Evolutionary conservation across 352 stramenopile genomes (phyloP).

Genomic region (Phytophthora niederhauseri): DNA sequence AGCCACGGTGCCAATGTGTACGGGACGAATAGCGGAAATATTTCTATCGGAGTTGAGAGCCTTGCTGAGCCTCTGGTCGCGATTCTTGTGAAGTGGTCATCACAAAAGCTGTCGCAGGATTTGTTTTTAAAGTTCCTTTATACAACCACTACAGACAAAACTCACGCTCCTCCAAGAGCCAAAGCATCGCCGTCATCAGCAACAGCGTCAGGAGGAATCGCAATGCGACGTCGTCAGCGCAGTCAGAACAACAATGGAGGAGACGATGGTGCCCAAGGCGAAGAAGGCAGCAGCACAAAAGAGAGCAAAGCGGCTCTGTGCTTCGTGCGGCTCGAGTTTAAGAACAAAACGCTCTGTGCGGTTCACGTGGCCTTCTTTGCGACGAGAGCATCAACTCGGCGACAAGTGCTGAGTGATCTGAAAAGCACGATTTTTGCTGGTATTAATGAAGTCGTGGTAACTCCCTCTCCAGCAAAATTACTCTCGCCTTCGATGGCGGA

Average conservation of each 20-base stretch:
- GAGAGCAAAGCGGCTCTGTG: slow-evolving; percentile 71
- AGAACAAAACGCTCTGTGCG: slow-evolving; percentile 78
- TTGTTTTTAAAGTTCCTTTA: slow-evolving; percentile 85
- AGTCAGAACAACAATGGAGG: slow-evolving; percentile 34
- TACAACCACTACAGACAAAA: slow-evolving; percentile 32
- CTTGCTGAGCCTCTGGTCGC: slow-evolving; percentile 59
- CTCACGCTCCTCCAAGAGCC: slow-evolving; percentile 22
- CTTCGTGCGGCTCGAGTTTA: slow-evolving; percentile 83
- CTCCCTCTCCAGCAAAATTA: slow-evolving; percentile 32
- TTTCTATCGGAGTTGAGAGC: slow-evolving; percentile 60
- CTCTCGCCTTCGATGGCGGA: slow-evolving; percentile 30
- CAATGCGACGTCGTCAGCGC: slow-evolving; percentile 44
- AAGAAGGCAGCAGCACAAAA: slow-evolving; percentile 27
- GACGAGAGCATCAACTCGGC: slow-evolving; percentile 62
- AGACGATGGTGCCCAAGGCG: slow-evolving; percentile 23
- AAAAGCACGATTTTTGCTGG: slow-evolving; percentile 65
- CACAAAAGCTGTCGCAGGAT: slow-evolving; percentile 77
- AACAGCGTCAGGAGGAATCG: slow-evolving; percentile 35
- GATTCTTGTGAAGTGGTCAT: slow-evolving; percentile 77
- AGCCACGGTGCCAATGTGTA: slow-evolving; percentile 46
- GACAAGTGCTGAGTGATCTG: slow-evolving; percentile 73
- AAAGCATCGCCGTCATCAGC: slow-evolving; percentile 30
- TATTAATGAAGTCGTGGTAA: slow-evolving; percentile 53
- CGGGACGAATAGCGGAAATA: slow-evolving; percentile 27
- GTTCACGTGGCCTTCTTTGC: slow-evolving; percentile 90